Conservation (phyloP, 2,329 filamentous ascomycete species). For the Alternaria metachromatica region DNA sequence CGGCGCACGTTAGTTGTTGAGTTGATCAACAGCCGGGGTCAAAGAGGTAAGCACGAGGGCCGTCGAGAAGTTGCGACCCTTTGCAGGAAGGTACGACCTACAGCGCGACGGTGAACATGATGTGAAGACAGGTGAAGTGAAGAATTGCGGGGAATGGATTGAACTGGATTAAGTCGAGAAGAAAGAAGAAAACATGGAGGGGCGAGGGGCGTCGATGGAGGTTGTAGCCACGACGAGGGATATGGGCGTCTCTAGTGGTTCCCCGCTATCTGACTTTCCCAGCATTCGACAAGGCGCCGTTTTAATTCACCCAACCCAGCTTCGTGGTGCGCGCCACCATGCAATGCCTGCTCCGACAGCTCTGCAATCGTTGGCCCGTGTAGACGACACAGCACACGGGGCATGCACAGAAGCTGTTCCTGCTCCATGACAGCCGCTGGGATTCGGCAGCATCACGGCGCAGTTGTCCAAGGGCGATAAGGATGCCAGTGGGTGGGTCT, state of each 20-base stretch:
- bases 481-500: constrained; percentile 18
- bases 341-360: constrained; percentile 31
- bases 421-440: constrained; percentile 11
- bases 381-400: constrained; percentile 15
- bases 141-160: background rate
- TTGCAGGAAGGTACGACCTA: constrained; percentile 25
- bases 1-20: constrained; percentile 16
- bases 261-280: constrained; percentile 36
- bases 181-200: constrained; percentile 26
- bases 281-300: constrained; percentile 39
- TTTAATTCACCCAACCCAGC: constrained; percentile 33
- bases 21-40: constrained; percentile 32
- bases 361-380: constrained; percentile 25
- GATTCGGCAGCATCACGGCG: constrained; percentile 13
- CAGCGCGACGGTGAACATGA: constrained; percentile 34
- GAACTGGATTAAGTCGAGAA: constrained; percentile 14
- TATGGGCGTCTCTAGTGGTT: constrained; percentile 34
- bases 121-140: constrained; percentile 6
- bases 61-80: constrained; percentile 19
- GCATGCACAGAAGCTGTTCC: constrained; percentile 10
- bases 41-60: constrained; percentile 18
- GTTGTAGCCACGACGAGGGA: constrained; percentile 43
- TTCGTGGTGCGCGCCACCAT: constrained; percentile 38
- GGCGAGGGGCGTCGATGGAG: constrained; percentile 24
- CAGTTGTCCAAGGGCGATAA: constrained; percentile 15